Conservation (phyloP, 371 early-diverging fungal genomes). For the Saksenaea vasiformis region DNA sequence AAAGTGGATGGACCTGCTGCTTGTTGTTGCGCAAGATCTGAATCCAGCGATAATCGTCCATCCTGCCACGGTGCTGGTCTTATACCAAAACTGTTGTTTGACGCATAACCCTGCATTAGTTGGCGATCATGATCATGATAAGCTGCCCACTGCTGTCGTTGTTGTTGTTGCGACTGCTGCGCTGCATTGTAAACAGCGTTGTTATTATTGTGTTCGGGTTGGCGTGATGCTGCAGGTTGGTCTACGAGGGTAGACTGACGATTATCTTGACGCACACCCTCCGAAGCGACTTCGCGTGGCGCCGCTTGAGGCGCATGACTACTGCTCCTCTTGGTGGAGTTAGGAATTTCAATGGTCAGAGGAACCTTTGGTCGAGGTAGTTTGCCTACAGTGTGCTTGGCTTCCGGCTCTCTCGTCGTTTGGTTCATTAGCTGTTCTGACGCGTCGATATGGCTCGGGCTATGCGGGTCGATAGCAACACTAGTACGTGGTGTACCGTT, state of each 20-base stretch:
- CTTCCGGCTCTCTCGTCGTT: neutral
- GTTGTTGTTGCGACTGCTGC: constrained; percentile 1
- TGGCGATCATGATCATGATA: constrained; percentile 16
- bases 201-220: constrained; percentile 2
- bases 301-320: constrained; percentile 17
- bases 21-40: constrained; percentile 7
- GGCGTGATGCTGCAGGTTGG: neutral
- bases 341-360: constrained; percentile 47
- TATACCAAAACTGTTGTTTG: constrained; percentile 1
- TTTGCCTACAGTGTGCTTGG: constrained; percentile 14
- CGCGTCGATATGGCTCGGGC: neutral
- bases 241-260: neutral
- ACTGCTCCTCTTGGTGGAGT: constrained; percentile 17
- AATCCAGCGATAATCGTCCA: neutral
- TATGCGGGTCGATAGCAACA: neutral
- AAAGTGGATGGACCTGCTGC: neutral
- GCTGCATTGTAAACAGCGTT: neutral
- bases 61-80: neutral
- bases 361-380: constrained; percentile 31
- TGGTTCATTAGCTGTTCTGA: constrained; percentile 5
- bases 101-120: constrained; percentile 6
- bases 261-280: constrained; percentile 19
- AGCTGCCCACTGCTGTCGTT: neutral
- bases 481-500: constrained; percentile 5
- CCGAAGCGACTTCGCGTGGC: constrained; percentile 34